Base-by-base conservation (phyloP, 129 eudicot species). In the Helianthus annuus region DNA sequence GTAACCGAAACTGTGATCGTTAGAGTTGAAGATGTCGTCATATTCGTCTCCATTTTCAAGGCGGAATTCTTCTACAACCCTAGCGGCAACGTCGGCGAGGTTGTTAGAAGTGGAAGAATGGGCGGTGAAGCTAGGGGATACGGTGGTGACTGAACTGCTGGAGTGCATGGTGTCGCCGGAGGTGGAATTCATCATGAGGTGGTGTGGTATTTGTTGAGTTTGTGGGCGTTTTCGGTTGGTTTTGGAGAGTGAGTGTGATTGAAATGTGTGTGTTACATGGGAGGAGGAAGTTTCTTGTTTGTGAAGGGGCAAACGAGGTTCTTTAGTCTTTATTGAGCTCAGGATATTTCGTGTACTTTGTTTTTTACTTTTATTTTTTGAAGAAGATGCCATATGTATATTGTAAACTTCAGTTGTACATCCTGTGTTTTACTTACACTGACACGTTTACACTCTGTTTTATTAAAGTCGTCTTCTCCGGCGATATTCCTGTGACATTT, bases 121-220 rank as follows among this genome's bases (percentile, higher is more conserved):
- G 77, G 68, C 64, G 71, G 73, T 84, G 86, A 91, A 91, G 83
- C 92, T 91, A 1, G 87, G 90, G 1, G 96, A 82, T 62, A 59
- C 55, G 1, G 79, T 68, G 49, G 78, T 13, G 0, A 65, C 5
- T 6, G 76, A 36, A 74, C 40, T 44, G 42, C 40, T 44, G 42
- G 87, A 74, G 68, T 82, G 89, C 96, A 89, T 89, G 64, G 64
- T 24, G 63, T 63, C 16, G 53, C 53, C 72, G 44, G 49, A 40
- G 64, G 27, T 3, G 44, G 6, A 45, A 69, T 12, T 38, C 8
- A 45, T 38, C 8, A 45, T 38, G n/a, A 51, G 51, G 14, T n/a
- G n/a, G n/a, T n/a, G n/a, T n/a, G n/a, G n/a, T n/a, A n/a, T n/a
- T n/a, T 17, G 10, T 24, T 16, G 14, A 48, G 10, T 16, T 8